phyloP scores from a whole-genome alignment of 805 yeast species.

The Metschnikowia picachoensis region DNA sequence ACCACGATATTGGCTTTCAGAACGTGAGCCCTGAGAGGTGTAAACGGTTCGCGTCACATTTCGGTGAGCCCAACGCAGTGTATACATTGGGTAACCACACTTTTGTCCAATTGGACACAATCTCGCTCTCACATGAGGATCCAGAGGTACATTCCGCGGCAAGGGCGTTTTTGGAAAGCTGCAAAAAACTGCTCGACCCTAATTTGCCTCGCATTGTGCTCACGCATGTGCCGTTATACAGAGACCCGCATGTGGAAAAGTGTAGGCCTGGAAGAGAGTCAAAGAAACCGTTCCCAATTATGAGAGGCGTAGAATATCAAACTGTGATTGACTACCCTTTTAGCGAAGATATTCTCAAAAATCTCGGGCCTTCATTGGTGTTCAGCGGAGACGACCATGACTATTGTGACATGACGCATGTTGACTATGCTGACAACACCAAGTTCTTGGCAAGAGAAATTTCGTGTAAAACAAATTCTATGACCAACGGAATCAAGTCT shows the following conservation, averaged over 20 bases:
- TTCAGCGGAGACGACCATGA: conserved; percentile 98
- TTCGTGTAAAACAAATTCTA: conserved; percentile 83
- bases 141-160: conserved; percentile 48
- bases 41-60: conserved; percentile 62
- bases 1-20: conserved; percentile 96
- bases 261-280: conserved; percentile 85
- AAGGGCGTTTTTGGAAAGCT: conserved; percentile 44
- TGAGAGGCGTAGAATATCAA: conserved; percentile 81
- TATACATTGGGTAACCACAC: conserved; percentile 68
- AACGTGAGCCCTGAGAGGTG: conserved; percentile 55
- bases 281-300: conserved; percentile 56
- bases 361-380: conserved; percentile 60
- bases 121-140: conserved; percentile 64
- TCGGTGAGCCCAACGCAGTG: conserved; percentile 65
- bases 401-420: conserved; percentile 76
- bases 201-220: conserved; percentile 62
- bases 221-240: conserved; percentile 83
- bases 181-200: conserved; percentile 23
- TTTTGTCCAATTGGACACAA: conserved; percentile 71
- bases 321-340: conserved; percentile 67
- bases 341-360: conserved; percentile 54
- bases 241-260: conserved; percentile 54
- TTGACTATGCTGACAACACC: conserved; percentile 21
- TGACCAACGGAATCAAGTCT: conserved; percentile 83
- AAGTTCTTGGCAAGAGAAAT: conserved; percentile 56